Evolutionary conservation across 352 stramenopile genomes (phyloP).

Genomic region (Globisporangium echinulatum): DNA sequence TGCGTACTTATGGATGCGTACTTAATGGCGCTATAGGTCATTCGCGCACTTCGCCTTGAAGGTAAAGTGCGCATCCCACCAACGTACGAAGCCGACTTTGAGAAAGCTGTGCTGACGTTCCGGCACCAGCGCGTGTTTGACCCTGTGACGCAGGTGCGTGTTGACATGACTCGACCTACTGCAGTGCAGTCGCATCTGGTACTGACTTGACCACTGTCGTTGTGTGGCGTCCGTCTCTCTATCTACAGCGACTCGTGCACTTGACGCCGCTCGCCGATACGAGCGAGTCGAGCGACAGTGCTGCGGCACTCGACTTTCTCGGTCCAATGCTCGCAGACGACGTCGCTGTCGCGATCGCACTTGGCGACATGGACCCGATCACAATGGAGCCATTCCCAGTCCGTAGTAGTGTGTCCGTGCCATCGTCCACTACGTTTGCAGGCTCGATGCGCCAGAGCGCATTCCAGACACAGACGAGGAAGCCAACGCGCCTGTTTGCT

Average conservation of each 20-base stretch:
- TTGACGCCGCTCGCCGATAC: constrained; percentile 45
- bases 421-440: background rate
- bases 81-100: constrained; percentile 62
- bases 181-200: background rate
- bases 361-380: constrained; percentile 75
- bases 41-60: constrained; percentile 53
- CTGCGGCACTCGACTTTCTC: constrained; percentile 56
- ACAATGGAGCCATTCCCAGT: constrained; percentile 35
- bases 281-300: background rate
- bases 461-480: background rate
- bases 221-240: background rate
- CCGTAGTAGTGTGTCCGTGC: background rate
- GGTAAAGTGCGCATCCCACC: constrained; percentile 46
- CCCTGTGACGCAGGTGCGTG: constrained; percentile 35
- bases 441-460: too few relatives aligned
- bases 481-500: background rate
- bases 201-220: background rate
- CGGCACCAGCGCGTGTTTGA: constrained; percentile 68
- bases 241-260: constrained; percentile 46
- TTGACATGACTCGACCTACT: background rate
- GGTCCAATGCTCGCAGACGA: constrained; percentile 43
- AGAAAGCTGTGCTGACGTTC: constrained; percentile 56
- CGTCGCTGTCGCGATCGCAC: constrained; percentile 43
- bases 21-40: constrained; percentile 28
- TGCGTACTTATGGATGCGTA: background rate